phyloP scores from a whole-genome alignment of 306 rosid species.

The Quercus alba region DNA sequence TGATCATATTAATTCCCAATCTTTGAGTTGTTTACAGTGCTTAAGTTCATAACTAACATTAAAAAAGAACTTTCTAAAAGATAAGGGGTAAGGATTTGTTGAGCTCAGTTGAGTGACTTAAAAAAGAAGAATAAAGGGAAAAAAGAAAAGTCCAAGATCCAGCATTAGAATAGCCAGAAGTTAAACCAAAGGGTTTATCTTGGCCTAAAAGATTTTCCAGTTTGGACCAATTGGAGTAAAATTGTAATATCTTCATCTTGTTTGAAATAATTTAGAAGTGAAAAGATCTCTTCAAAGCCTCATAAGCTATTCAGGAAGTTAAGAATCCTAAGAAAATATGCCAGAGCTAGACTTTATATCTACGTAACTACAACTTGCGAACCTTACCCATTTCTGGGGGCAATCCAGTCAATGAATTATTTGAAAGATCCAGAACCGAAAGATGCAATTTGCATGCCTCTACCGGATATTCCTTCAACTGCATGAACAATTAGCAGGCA shows the following conservation, averaged over 20 bases:
- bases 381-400: slow-evolving; percentile 89
- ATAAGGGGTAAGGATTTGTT: background rate
- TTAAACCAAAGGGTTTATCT: background rate
- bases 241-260: background rate
- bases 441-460: slow-evolving; percentile 86
- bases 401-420: slow-evolving; percentile 88
- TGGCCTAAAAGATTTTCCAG: background rate
- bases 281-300: background rate
- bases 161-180: background rate
- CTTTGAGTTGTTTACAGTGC: background rate
- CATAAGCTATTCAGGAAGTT: background rate
- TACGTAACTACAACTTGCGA: slow-evolving; percentile 10
- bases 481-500: slow-evolving; percentile 28
- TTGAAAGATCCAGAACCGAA: slow-evolving; percentile 77
- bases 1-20: slow-evolving; percentile 1
- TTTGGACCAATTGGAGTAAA: background rate
- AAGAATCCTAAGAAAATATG: slow-evolving; percentile 11
- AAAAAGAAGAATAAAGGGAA: background rate
- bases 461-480: slow-evolving; percentile 91
- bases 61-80: background rate
- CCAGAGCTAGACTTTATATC: slow-evolving; percentile 6
- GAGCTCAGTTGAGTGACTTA: background rate
- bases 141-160: background rate
- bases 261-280: background rate
- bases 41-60: background rate